Percentiles rank a stretch among this genome's conserved stretches.
These are phyloP conservation scores for Paramecium sexaurelia DNA, from an alignment of 73 alveolate species.

Conservation along the genomic window DNA sequence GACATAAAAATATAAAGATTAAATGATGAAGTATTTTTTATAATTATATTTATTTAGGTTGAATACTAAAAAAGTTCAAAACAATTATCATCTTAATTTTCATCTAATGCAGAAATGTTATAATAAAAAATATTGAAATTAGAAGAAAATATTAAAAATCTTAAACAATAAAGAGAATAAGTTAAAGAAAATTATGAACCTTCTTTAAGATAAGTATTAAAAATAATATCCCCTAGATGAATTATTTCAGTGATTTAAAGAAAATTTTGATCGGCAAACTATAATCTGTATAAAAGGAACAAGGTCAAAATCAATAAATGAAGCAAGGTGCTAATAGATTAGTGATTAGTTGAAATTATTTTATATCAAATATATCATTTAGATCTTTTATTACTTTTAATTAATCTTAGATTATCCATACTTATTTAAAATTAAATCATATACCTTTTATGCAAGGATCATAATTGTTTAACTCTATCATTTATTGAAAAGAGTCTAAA, in stretches of 20 bases:
- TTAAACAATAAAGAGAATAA: slow-evolving; percentile 42
- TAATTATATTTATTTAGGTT: neutral
- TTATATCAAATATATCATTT: too few relatives aligned
- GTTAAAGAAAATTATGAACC: slow-evolving; percentile 69
- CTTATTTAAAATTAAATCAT: too few relatives aligned
- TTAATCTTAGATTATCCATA: too few relatives aligned
- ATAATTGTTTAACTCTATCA: too few relatives aligned
- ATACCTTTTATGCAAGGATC: too few relatives aligned
- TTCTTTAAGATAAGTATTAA: slow-evolving; percentile 44
- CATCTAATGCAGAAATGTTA: neutral
- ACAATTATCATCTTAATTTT: neutral
- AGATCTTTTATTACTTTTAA: too few relatives aligned
- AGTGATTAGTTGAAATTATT: neutral
- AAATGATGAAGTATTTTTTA: neutral
- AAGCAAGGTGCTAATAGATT: neutral
- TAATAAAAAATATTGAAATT: slow-evolving; percentile 11
- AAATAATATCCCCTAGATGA: neutral
- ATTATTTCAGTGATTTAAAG: slow-evolving; percentile 30
- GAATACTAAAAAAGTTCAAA: neutral
- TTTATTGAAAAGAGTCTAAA: neutral
- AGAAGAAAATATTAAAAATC: neutral
- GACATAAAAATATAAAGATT: neutral
- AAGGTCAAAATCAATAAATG: neutral
- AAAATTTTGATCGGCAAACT: slow-evolving; percentile 17
- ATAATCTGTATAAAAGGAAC: neutral